Percentiles rank a stretch among this genome's conserved stretches.
These are phyloP conservation scores for Boletellus ananiceps DNA, from an alignment of 768 basidiomycete species.

Conservation along the genomic window DNA sequence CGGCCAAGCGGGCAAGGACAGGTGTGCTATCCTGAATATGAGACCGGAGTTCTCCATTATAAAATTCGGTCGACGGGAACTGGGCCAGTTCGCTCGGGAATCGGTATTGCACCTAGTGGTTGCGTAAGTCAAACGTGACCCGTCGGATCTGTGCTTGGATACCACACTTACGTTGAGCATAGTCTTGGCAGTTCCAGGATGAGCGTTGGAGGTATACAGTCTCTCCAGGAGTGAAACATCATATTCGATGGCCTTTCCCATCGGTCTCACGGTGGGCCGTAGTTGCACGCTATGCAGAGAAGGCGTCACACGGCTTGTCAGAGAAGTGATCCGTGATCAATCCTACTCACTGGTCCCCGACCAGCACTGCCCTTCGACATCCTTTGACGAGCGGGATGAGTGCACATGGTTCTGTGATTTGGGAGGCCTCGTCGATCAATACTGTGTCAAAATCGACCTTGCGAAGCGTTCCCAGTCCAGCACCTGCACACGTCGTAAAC, in stretches of 20 bases:
- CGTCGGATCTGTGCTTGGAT: neutral
- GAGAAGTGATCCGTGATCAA: neutral
- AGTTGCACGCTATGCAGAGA: constrained; percentile 51
- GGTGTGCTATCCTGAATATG: constrained; percentile 37
- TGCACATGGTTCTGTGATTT: constrained; percentile 62
- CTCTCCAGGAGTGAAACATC: constrained; percentile 62
- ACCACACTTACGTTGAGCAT: constrained; percentile 50
- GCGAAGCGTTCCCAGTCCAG: constrained; percentile 54
- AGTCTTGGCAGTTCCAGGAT: constrained; percentile 42
- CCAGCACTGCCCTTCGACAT: constrained; percentile 50
- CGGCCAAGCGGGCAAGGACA: constrained; percentile 35
- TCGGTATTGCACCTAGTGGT: constrained; percentile 53
- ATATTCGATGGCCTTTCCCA: constrained; percentile 52
- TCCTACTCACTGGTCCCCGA: constrained; percentile 62
- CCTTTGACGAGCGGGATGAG: constrained; percentile 68
- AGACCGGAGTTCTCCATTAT: constrained; percentile 49
- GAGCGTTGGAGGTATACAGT: constrained; percentile 39
- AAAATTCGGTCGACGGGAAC: constrained; percentile 63
- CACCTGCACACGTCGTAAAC: constrained; percentile 65
- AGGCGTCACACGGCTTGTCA: neutral
- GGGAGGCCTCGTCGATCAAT: constrained; percentile 67
- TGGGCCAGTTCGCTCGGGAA: constrained; percentile 53
- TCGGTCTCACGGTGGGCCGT: constrained; percentile 56
- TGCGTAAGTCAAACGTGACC: neutral
- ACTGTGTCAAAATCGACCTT: constrained; percentile 56